Evolutionary conservation across 441 rosid genomes (phyloP), one percentile per base, ranked within the genome.

Genomic region (Adansonia rubrostipa): DNA sequence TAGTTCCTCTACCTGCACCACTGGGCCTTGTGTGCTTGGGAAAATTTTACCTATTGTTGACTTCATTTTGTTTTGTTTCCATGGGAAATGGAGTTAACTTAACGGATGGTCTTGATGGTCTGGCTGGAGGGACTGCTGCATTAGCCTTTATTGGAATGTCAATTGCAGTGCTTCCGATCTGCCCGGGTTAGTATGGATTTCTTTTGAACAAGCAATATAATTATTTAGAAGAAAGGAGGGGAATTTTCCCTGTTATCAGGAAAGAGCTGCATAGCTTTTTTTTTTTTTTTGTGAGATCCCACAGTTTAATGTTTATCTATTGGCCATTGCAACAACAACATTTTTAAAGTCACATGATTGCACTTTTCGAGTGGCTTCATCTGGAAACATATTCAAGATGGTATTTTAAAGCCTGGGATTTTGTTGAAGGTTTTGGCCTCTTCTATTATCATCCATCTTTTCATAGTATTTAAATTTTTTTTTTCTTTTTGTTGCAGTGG

Each of bases 61-160:
- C 97, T 63, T 87, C 97, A 24, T 74, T 91, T 78, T 89, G 91
- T 85, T 94, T 96, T 64, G 95, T 92, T 80, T 90, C 96, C 67
- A 87, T 91, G 98, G 98, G 93, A 79, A 92, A 85, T 83, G 94
- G 93, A 62, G 83, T 96, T 65, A 84, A 87, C 81, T 79, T 90
- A 78, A 91, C 93, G 0, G 95, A 94, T 84, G 91, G 93, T 82
- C 93, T 90, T 71, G 98, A 92, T 80, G 97, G 99, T 44, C 83
- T 96, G 28, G 97, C 94, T 58, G 98, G 93, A 74, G 99, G 98
- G 67, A 82, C 90, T 76, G 93, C 97, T 79, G 92, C 95, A 44
- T 79, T 93, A 87, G 92, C 97, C 75, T 92, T 96, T 80, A 76
- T 90, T 61, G 99, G 93, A 72, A 92, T 96, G 97, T 90, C 99